Evolutionary conservation across 306 rosid species (phyloP).

Genomic region (Lathyrus sativus): DNA sequence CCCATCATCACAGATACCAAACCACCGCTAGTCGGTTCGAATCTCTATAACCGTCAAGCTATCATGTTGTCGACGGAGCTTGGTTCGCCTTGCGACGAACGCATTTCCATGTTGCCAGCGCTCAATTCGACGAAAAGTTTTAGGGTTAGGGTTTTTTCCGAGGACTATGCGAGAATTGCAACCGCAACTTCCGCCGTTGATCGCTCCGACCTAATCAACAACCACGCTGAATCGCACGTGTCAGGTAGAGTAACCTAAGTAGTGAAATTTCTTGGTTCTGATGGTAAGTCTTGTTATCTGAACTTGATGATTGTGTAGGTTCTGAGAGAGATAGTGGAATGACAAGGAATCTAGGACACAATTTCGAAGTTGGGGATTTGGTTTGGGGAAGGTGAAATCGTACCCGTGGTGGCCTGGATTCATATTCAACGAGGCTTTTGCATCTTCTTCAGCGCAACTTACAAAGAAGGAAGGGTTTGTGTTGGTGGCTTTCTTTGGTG

Average conservation of each 20-base stretch:
- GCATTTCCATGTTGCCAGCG: constrained; percentile 34
- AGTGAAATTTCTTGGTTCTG: constrained; percentile 29
- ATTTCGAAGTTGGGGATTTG: constrained; percentile 83
- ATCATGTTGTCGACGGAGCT: constrained; percentile 48
- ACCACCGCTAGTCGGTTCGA: constrained; percentile 33
- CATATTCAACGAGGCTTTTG: constrained; percentile 72
- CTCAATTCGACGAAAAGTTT: constrained; percentile 36
- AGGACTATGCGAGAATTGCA: too few relatives aligned
- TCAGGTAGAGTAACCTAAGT: too few relatives aligned
- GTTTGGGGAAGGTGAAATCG: constrained; percentile 96
- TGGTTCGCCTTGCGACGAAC: constrained; percentile 34
- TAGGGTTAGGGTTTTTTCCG: constrained; percentile 46
- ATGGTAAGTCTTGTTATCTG: constrained; percentile 54
- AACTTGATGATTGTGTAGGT: constrained; percentile 70
- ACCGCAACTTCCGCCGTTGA: too few relatives aligned
- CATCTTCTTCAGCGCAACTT: constrained; percentile 65
- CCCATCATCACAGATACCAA: constrained; percentile 36
- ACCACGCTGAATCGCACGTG: too few relatives aligned
- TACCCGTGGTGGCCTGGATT: constrained; percentile 99
- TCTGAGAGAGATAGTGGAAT: constrained; percentile 43
- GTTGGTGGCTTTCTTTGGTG: constrained; percentile 92
- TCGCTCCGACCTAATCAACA: too few relatives aligned
- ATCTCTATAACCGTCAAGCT: constrained; percentile 37
- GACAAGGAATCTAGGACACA: constrained; percentile 41
- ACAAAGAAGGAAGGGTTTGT: constrained; percentile 68